Conservation (phyloP, 2,329 filamentous ascomycete genomes). For the Pseudocercospora crystallina region DNA sequence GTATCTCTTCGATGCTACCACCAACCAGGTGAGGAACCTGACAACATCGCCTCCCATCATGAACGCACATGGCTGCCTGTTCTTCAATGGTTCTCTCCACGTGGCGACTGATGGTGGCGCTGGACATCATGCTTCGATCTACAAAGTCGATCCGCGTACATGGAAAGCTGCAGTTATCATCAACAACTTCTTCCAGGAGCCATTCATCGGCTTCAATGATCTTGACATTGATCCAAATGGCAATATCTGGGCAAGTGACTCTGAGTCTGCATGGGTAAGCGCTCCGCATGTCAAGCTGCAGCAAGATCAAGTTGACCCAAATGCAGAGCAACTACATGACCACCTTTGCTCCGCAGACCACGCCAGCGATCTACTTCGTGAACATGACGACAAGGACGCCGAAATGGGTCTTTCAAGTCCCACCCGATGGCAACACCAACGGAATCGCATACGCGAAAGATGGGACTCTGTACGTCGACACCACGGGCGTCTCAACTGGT, state of each 20-base stretch:
- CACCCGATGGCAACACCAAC: constrained; percentile 12
- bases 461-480: constrained; percentile 17
- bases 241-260: constrained; percentile 26
- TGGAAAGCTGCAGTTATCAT: constrained; percentile 39
- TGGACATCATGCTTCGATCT: constrained; percentile 13
- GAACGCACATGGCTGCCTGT: constrained; percentile 19
- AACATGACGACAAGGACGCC: constrained; percentile 8
- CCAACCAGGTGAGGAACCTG: constrained; percentile 8
- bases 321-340: constrained; percentile 10
- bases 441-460: constrained; percentile 15
- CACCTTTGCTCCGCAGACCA: constrained; percentile 8
- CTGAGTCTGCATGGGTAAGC: constrained; percentile 19
- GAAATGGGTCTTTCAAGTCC: constrained; percentile 6
- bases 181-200: constrained; percentile 60
- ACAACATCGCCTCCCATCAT: constrained; percentile 15
- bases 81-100: constrained; percentile 19
- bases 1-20: constrained; percentile 9
- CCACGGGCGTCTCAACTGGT: constrained; percentile 10
- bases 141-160: constrained; percentile 8
- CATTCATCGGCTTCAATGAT: constrained; percentile 62
- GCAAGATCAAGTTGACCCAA: constrained; percentile 34
- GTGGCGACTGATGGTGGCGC: constrained; percentile 14
- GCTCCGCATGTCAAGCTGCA: background rate
- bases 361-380: background rate
- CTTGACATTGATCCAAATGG: constrained; percentile 50